A percentile compares a stretch with the other conserved stretches of the same genome.
Evolutionary conservation across 208 protist species (phyloP).

Genomic region (Crithidia thermophila): DNA sequence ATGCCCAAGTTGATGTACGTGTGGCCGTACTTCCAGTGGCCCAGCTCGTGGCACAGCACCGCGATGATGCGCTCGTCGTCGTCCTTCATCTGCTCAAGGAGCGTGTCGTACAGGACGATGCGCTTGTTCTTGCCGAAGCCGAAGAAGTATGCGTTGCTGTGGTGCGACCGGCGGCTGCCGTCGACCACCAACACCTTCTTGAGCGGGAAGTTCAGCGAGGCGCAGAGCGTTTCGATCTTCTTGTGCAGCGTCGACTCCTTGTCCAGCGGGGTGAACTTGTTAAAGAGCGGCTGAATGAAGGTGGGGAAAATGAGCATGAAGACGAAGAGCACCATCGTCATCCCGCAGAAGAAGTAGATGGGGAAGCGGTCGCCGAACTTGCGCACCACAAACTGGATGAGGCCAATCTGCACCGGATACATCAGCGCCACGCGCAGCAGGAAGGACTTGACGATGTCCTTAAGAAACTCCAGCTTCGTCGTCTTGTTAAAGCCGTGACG

Average conservation of each 20-base stretch:
- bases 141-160: slow-evolving; percentile 92
- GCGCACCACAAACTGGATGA: slow-evolving; percentile 67
- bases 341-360: slow-evolving; percentile 65
- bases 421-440: slow-evolving; percentile 49
- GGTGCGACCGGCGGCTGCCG: slow-evolving; percentile 71
- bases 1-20: slow-evolving; percentile 39
- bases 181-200: slow-evolving; percentile 75
- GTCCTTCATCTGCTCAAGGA: slow-evolving; percentile 68
- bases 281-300: slow-evolving; percentile 91
- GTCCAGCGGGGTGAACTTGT: slow-evolving; percentile 72
- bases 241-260: slow-evolving; percentile 38
- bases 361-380: slow-evolving; percentile 81
- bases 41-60: slow-evolving; percentile 89
- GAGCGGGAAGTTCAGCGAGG: slow-evolving; percentile 66
- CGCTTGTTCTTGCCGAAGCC: slow-evolving; percentile 86
- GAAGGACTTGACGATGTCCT: slow-evolving; percentile 70
- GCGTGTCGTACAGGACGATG: slow-evolving; percentile 92
- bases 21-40: slow-evolving; percentile 88
- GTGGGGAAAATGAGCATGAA: slow-evolving; percentile 67
- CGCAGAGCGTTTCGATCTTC: slow-evolving; percentile 58
- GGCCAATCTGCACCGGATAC: slow-evolving; percentile 45
- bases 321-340: slow-evolving; percentile 38
- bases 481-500: slow-evolving; percentile 89
- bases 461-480: slow-evolving; percentile 66
- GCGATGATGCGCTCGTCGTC: slow-evolving; percentile 70